A percentile compares a stretch with the other conserved stretches of the same genome.
Conservation (phyloP, 2,329 filamentous ascomycete genomes). For the Esteya vermicola region DNA sequence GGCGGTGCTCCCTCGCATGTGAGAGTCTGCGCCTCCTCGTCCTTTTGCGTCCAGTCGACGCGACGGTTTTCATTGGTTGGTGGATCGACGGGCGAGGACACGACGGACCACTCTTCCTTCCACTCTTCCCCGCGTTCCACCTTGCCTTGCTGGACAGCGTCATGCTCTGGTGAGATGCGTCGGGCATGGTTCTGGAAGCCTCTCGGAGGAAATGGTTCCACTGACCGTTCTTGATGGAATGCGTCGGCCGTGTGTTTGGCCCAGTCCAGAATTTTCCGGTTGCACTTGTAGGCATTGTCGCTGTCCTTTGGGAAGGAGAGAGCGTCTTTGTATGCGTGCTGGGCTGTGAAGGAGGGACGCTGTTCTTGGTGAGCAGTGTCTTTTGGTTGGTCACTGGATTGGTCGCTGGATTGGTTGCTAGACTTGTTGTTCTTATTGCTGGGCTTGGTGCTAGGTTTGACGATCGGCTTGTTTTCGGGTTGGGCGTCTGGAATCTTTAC, state of each 20-base stretch:
- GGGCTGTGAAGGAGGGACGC: not conserved
- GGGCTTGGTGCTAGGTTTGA: too few relatives aligned
- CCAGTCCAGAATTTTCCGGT: not conserved
- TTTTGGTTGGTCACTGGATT: not conserved
- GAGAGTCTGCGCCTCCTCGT: slow-evolving; percentile 21
- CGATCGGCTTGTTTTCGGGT: too few relatives aligned
- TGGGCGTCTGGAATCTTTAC: too few relatives aligned
- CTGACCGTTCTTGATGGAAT: not conserved
- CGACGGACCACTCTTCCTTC: not conserved
- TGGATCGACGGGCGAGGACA: not conserved
- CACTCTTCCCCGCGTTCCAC: not conserved
- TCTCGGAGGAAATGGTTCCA: not conserved
- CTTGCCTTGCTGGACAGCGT: not conserved
- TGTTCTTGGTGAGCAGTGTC: not conserved
- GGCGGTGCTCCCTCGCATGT: too few relatives aligned
- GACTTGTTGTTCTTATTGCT: too few relatives aligned
- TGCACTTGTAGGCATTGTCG: not conserved
- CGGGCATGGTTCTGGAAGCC: too few relatives aligned
- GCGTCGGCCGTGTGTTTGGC: not conserved
- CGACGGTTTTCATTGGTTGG: slow-evolving; percentile 21
- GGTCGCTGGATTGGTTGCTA: not conserved
- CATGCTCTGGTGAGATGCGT: not conserved
- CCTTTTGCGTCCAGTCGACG: slow-evolving; percentile 46
- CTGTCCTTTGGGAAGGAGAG: not conserved
- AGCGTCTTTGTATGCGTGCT: not conserved